These are phyloP conservation scores for Ascoidea rubescens DNA, from an alignment of 805 yeast genomes.

Conservation along the genomic window DNA sequence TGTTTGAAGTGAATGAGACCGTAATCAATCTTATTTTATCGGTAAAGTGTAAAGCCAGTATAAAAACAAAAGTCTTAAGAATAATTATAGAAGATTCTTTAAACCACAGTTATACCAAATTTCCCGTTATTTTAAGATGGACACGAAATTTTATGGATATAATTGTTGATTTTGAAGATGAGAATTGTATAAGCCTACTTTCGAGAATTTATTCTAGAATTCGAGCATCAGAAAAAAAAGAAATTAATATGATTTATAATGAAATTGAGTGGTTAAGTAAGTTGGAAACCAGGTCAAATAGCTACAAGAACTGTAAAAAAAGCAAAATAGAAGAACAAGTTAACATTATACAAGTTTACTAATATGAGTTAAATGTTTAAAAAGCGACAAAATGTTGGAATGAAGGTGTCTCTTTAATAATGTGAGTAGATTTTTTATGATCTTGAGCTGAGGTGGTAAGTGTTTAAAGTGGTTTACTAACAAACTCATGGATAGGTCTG, in stretches of 20 bases:
- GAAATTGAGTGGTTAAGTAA: background rate
- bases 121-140: constrained; percentile 17
- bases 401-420: background rate
- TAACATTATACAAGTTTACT: too few species aligned
- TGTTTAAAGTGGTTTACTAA: too few species aligned
- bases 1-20: constrained; percentile 13
- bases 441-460: too few species aligned
- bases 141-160: constrained; percentile 14
- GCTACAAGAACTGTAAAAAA: too few species aligned
- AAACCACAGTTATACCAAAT: constrained; percentile 5
- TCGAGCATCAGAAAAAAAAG: background rate
- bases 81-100: constrained; percentile 15
- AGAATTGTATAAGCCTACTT: too few species aligned
- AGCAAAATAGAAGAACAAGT: too few species aligned
- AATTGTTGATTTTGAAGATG: background rate
- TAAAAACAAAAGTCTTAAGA: constrained; percentile 12
- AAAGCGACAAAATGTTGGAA: background rate
- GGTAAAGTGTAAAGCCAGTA: constrained; percentile 11
- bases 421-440: too few species aligned
- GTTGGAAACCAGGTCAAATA: too few species aligned
- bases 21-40: constrained; percentile 11
- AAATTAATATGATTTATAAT: background rate
- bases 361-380: too few species aligned
- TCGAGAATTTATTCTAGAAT: background rate
- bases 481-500: background rate